phyloP scores from a whole-genome alignment of 805 yeast species.

The Debaryomyces hansenii region DNA sequence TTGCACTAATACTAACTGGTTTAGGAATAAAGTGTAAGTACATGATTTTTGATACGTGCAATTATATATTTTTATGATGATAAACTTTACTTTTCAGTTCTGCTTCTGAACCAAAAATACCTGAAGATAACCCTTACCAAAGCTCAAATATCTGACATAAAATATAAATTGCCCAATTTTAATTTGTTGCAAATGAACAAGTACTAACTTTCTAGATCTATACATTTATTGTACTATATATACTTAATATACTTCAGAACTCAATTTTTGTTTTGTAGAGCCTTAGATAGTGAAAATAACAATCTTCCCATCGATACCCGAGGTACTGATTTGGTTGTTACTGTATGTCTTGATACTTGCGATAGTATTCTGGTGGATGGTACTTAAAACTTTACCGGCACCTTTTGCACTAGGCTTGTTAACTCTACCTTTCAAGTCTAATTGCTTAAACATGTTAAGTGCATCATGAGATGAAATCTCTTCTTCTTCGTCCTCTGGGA shows the following conservation, averaged over 20 bases:
- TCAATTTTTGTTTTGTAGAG: not conserved
- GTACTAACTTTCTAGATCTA: not conserved
- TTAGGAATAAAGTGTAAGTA: not conserved
- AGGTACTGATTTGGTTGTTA: slow-evolving; percentile 52
- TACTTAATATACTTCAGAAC: not conserved
- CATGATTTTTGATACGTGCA: not conserved
- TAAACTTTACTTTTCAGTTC: slow-evolving; percentile 73
- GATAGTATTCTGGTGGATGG: slow-evolving; percentile 91
- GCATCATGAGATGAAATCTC: slow-evolving; percentile 73
- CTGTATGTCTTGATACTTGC: slow-evolving; percentile 56
- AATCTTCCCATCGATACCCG: slow-evolving; percentile 90
- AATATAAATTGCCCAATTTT: slow-evolving; percentile 19
- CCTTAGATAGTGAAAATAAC: slow-evolving; percentile 57
- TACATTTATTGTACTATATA: not conserved
- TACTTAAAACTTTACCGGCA: slow-evolving; percentile 49
- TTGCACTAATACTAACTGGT: slow-evolving; percentile 1
- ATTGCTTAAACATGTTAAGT: slow-evolving; percentile 89
- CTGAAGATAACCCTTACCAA: slow-evolving; percentile 80
- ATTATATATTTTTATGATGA: slow-evolving; percentile 54
- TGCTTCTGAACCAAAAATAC: slow-evolving; percentile 83
- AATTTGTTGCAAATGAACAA: not conserved
- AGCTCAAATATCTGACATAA: slow-evolving; percentile 30
- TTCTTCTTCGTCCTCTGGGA: slow-evolving; percentile 43
- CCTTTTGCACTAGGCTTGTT: slow-evolving; percentile 33
- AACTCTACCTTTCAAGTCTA: slow-evolving; percentile 90